Evolutionary conservation across 2,329 filamentous ascomycete species (phyloP).

Genomic region (Endoconidiophora polonica): DNA sequence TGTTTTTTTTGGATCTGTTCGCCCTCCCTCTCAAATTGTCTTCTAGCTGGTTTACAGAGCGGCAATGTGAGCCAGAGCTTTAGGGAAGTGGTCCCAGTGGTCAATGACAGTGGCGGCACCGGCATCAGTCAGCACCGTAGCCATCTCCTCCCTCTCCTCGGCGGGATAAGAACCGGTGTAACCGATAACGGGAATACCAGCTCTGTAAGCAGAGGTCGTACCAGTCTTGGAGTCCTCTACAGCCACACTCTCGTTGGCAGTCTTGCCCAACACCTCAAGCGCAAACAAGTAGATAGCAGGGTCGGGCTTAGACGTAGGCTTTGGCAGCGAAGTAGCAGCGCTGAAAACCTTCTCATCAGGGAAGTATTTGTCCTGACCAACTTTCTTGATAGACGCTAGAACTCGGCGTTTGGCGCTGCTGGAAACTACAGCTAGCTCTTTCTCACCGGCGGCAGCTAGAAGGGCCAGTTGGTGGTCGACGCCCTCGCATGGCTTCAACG

Average conservation of each 20-base stretch:
- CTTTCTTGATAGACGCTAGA: conserved; percentile 60
- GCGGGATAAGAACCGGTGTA: conserved; percentile 66
- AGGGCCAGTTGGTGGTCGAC: conserved; percentile 51
- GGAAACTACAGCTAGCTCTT: conserved; percentile 64
- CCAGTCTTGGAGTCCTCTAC: conserved; percentile 84
- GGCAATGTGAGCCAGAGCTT: conserved; percentile 29
- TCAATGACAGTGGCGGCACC: conserved; percentile 47
- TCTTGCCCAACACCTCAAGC: conserved; percentile 55
- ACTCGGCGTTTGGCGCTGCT: conserved; percentile 67
- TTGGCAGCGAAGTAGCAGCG: conserved; percentile 59
- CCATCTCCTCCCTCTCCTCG: conserved; percentile 48
- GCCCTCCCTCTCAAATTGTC: neutral
- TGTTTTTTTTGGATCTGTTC: neutral
- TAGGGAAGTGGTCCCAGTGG: conserved; percentile 40
- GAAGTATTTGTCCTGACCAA: conserved; percentile 68
- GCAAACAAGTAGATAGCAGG: conserved; percentile 75
- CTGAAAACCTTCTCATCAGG: conserved; percentile 59
- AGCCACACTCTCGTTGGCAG: conserved; percentile 55
- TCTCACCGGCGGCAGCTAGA: conserved; percentile 43
- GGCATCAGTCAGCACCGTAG: conserved; percentile 39
- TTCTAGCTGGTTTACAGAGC: conserved; percentile 11
- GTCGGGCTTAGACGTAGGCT: conserved; percentile 80
- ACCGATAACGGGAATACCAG: conserved; percentile 64
- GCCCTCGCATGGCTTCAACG: conserved; percentile 51
- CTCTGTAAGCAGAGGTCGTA: conserved; percentile 54